A percentile compares a stretch with the other conserved stretches of the same genome.
phyloP scores from a whole-genome alignment of 1,284 basidiomycete genomes.

The Cutaneotrichosporon daszewskae region DNA sequence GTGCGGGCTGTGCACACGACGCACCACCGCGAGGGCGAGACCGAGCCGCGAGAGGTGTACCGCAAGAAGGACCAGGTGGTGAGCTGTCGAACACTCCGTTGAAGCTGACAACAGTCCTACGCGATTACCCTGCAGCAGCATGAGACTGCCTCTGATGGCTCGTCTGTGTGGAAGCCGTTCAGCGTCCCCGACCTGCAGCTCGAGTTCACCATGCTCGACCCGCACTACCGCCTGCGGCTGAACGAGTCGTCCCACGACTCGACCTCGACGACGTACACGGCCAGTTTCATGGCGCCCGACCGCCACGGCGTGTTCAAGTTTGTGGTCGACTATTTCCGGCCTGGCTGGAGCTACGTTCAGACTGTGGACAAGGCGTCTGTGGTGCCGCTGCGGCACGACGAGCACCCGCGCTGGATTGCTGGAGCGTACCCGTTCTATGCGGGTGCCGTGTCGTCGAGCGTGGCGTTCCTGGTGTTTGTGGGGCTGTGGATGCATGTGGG shows the following conservation, averaged over 20 bases:
- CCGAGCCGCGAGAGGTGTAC: slow-evolving; percentile 59
- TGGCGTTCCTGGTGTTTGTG: slow-evolving; percentile 76
- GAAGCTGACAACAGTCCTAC: slow-evolving; percentile 57
- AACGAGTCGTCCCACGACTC: slow-evolving; percentile 46
- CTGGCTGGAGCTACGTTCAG: slow-evolving; percentile 69
- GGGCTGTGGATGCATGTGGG: slow-evolving; percentile 68
- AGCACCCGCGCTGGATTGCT: slow-evolving; percentile 86
- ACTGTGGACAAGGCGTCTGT: slow-evolving; percentile 74
- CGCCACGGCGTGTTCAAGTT: slow-evolving; percentile 98
- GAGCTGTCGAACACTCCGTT: slow-evolving; percentile 21
- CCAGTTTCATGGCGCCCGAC: slow-evolving; percentile 81
- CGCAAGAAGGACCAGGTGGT: slow-evolving; percentile 83
- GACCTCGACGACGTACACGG: slow-evolving; percentile 56
- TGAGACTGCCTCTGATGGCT: slow-evolving; percentile 26
- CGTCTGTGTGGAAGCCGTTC: slow-evolving; percentile 62
- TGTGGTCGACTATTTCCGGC: slow-evolving; percentile 77
- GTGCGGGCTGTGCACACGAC: slow-evolving; percentile 69
- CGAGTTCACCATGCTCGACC: slow-evolving; percentile 97
- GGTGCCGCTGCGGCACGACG: slow-evolving; percentile 88
- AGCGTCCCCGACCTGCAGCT: slow-evolving; percentile 73
- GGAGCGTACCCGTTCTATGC: slow-evolving; percentile 93
- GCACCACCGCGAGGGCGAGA: slow-evolving; percentile 65
- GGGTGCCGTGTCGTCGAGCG: slow-evolving; percentile 78
- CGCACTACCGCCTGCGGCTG: slow-evolving; percentile 74
- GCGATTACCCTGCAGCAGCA: slow-evolving; percentile 53